Evolutionary conservation across 2,329 filamentous ascomycete species (phyloP).

Genomic region (Penicillium hesseltinei): DNA sequence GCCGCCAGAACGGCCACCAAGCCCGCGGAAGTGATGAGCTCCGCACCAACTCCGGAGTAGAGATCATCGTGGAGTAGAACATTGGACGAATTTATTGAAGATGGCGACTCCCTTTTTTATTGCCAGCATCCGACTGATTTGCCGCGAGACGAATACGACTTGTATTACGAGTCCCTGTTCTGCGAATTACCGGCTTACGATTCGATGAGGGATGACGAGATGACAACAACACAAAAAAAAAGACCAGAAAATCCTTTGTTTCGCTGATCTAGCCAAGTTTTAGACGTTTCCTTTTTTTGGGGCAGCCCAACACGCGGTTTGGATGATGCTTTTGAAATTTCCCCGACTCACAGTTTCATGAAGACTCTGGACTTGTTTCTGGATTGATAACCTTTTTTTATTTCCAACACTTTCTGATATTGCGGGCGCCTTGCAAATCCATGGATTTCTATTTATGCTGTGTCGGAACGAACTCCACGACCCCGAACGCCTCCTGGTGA

Average conservation of each 20-base stretch:
- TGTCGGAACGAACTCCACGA: slow-evolving; percentile 30
- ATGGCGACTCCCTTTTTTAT: slow-evolving; percentile 37
- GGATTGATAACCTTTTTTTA: slow-evolving; percentile 10
- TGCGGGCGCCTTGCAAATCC: slow-evolving; percentile 29
- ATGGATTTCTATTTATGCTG: slow-evolving; percentile 23
- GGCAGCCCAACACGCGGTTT: slow-evolving; percentile 40
- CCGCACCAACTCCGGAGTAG: slow-evolving; percentile 58
- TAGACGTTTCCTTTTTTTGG: slow-evolving; percentile 42
- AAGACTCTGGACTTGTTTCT: slow-evolving; percentile 16
- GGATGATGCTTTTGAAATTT: slow-evolving; percentile 22
- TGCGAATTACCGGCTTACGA: slow-evolving; percentile 45
- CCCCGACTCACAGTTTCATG: slow-evolving; percentile 9
- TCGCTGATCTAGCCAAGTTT: slow-evolving; percentile 42
- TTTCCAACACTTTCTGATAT: slow-evolving; percentile 18
- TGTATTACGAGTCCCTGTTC: slow-evolving; percentile 43
- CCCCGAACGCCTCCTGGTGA: slow-evolving; percentile 24
- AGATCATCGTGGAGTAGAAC: slow-evolving; percentile 61
- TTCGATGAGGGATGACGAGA: slow-evolving; percentile 51
- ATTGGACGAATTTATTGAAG: slow-evolving; percentile 27
- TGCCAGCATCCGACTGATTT: slow-evolving; percentile 38
- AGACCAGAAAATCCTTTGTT: slow-evolving; percentile 37
- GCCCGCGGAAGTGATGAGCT: slow-evolving; percentile 63
- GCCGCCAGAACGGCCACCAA: slow-evolving; percentile 61
- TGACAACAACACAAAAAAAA: slow-evolving; percentile 42
- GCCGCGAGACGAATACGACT: slow-evolving; percentile 43